These are phyloP conservation scores for Brassica rapa DNA, from an alignment of 345 rosid genomes.

Conservation along the genomic window DNA sequence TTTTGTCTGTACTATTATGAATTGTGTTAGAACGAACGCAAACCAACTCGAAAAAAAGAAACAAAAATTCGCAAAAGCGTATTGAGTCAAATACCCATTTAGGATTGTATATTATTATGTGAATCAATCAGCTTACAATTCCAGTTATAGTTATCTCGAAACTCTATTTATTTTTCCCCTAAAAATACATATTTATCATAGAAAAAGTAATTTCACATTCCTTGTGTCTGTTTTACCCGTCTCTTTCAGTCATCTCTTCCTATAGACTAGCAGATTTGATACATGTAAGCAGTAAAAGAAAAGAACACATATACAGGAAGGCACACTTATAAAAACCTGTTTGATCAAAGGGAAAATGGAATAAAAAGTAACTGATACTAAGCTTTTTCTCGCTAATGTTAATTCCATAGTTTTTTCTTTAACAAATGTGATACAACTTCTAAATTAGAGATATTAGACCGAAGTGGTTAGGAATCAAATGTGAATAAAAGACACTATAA, in stretches of 20 bases:
- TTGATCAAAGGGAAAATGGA: not conserved
- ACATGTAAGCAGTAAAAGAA: constrained; percentile 14
- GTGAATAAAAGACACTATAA: not conserved
- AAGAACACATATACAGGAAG: not conserved
- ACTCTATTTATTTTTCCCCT: too few relatives aligned
- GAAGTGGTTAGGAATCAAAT: too few relatives aligned
- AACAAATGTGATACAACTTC: not conserved
- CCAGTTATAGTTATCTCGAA: too few relatives aligned
- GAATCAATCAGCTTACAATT: too few relatives aligned
- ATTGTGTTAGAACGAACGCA: too few relatives aligned
- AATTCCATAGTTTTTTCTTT: not conserved
- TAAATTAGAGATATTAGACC: not conserved
- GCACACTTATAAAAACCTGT: not conserved
- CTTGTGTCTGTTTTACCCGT: constrained; percentile 17
- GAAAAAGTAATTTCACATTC: constrained; percentile 15
- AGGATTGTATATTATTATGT: too few relatives aligned
- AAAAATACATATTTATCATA: too few relatives aligned
- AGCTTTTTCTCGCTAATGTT: not conserved
- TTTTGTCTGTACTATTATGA: not conserved
- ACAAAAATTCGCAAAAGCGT: too few relatives aligned
- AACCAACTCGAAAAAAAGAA: too few relatives aligned
- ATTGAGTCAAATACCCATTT: too few relatives aligned
- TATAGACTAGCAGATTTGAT: constrained; percentile 25
- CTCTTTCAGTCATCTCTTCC: constrained; percentile 30
- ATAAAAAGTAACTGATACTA: not conserved